Base-by-base conservation (phyloP, 768 basidiomycete species). In the Glaciozyma antarctica region DNA sequence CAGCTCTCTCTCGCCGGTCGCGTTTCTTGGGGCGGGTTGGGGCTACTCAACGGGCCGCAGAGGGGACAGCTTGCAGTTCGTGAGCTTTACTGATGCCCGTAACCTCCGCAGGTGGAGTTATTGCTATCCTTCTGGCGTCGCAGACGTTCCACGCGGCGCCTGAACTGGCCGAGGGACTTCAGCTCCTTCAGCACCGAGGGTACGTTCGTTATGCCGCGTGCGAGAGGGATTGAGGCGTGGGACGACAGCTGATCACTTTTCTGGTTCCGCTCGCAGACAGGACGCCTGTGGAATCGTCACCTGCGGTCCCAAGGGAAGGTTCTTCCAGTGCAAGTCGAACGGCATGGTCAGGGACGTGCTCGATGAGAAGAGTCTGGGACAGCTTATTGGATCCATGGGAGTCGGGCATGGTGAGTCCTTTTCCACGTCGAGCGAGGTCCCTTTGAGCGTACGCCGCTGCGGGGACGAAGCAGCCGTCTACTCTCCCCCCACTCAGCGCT, bases 261-360 rank as follows among this genome's bases (percentile, higher is more conserved):
- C 51, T 16, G 24, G 24, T 16, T 17, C 17, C 28, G 15, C 32
- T 48, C 44, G 1, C 54, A 71, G 70, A 17, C 94, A 99, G 77
- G 95, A 99, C 81, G 95, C 95, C 0, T 94, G 92, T 70, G 95
- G 95, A 44, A 86, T 98, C 73, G 86, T 99, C 65, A 99, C 95
- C 43, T 93, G 95, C 76, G 95, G 92, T 5, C 84, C 85, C 7
- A 91, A 90, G 75, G 95, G 95, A 32, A 85, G 92, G 52, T 88
- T 99, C 75, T 97, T 88, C 77, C 95, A 99, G 76, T 93, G 91
- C 81, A 99, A 99, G 78, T 90, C 91, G 32, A 99, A 98, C 75
- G 95, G 95, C 52, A 98, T 99, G 95, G 94, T 99, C 72, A 82
- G 93, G 59, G 95, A 99, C 75, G 91, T 98, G 77, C 64, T 75